phyloP scores from a whole-genome alignment of 2,329 filamentous ascomycete genomes.

The Xylaria sp. region DNA sequence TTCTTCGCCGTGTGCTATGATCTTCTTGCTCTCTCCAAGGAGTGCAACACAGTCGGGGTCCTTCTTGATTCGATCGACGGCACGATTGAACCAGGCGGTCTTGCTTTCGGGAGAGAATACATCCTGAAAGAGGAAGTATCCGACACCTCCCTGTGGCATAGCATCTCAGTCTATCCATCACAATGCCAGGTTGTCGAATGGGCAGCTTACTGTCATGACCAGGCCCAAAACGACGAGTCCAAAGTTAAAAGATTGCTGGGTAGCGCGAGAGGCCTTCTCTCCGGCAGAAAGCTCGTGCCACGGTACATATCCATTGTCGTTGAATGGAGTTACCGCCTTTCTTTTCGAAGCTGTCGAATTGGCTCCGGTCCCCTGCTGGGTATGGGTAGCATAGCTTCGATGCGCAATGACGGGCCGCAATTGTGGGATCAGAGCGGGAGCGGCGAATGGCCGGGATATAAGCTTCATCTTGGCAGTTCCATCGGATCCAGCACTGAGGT shows the following conservation, averaged over 20 bases:
- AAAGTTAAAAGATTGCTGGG: constrained; percentile 90
- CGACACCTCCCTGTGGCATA: constrained; percentile 67
- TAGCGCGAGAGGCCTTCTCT: constrained; percentile 83
- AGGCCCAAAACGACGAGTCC: constrained; percentile 75
- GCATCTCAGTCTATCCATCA: constrained; percentile 4
- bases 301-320: constrained; percentile 79
- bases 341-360: constrained; percentile 52
- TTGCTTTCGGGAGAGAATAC: constrained; percentile 86
- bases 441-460: constrained; percentile 42
- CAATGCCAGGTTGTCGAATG: not conserved
- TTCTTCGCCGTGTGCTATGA: constrained; percentile 79
- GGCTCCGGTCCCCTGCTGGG: constrained; percentile 43
- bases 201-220: constrained; percentile 66
- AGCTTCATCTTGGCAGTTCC: constrained; percentile 52
- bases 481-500: constrained; percentile 31
- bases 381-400: constrained; percentile 64
- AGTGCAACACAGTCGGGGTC: constrained; percentile 72
- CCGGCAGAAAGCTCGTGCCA: constrained; percentile 75
- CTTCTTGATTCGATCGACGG: constrained; percentile 75
- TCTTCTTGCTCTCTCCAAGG: constrained; percentile 74
- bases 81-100: constrained; percentile 85
- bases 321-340: constrained; percentile 77
- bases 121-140: constrained; percentile 77
- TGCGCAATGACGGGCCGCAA: constrained; percentile 43
- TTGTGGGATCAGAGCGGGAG: constrained; percentile 34